Evolutionary conservation across 345 rosid genomes (phyloP).

Genomic region (Lepidium didymum): DNA sequence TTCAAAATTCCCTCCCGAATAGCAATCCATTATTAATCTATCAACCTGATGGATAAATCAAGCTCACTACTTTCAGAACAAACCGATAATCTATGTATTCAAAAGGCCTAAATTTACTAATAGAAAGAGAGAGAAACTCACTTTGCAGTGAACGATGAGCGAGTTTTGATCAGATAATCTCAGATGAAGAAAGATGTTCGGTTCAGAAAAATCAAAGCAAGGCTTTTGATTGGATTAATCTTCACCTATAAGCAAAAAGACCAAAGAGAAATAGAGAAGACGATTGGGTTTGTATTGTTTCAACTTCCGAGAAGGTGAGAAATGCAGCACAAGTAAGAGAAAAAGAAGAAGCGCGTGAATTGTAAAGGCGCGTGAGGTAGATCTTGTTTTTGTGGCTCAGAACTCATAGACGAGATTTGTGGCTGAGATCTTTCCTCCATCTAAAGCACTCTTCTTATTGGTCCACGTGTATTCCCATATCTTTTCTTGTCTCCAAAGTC

Average conservation of each 20-base stretch:
- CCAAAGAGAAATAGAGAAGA: conserved; percentile 11
- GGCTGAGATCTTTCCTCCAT: conserved; percentile 28
- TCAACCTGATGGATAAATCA: not conserved
- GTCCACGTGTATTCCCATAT: conserved; percentile 12
- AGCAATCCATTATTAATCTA: conserved; percentile 27
- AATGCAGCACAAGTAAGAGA: conserved; percentile 15
- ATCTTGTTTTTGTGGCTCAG: conserved; percentile 32
- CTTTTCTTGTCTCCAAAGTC: conserved; percentile 15
- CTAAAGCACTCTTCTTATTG: conserved; percentile 15
- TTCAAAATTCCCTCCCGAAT: conserved; percentile 11
- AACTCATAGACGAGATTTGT: conserved; percentile 27
- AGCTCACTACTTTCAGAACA: conserved; percentile 11
- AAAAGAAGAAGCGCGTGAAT: conserved; percentile 17
- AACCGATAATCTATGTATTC: not conserved
- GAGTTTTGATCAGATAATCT: conserved; percentile 1
- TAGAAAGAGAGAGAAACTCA: conserved; percentile 1
- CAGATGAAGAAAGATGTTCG: conserved; percentile 1
- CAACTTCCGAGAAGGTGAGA: conserved; percentile 18
- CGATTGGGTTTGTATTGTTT: conserved; percentile 21
- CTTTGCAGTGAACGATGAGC: conserved; percentile 9
- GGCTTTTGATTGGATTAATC: not conserved
- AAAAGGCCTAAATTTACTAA: not conserved
- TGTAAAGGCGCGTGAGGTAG: conserved; percentile 15
- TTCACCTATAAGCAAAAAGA: conserved; percentile 11
- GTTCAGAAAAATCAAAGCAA: not conserved